These are phyloP conservation scores for Maudiozyma saulgeensis DNA, from an alignment of 805 yeast species.

Conservation along the genomic window DNA sequence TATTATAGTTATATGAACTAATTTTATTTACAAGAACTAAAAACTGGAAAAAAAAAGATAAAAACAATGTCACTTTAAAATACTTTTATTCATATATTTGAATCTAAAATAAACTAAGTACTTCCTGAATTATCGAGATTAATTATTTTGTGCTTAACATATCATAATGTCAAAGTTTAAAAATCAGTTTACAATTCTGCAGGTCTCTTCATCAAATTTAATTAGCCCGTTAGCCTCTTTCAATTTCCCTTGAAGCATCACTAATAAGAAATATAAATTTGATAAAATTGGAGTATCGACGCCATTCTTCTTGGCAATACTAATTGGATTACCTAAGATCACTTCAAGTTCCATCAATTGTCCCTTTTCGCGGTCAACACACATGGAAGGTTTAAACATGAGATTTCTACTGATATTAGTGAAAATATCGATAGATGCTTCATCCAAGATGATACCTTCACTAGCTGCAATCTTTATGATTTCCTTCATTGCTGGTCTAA, in stretches of 20 bases:
- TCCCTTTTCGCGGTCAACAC: conserved; percentile 50
- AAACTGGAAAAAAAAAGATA: too few relatives aligned
- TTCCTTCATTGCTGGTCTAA: conserved; percentile 56
- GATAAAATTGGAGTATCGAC: conserved; percentile 51
- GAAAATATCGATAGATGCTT: conserved; percentile 37
- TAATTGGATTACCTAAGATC: conserved; percentile 57
- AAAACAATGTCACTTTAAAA: too few relatives aligned
- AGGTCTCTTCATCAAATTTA: conserved; percentile 12
- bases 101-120: too few relatives aligned
- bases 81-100: too few relatives aligned
- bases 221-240: conserved; percentile 47
- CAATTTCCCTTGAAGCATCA: conserved; percentile 50
- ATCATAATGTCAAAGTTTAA: not conserved
- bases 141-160: too few relatives aligned
- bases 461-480: conserved; percentile 49
- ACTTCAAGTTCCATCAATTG: conserved; percentile 63
- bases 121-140: too few relatives aligned
- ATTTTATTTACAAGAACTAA: too few relatives aligned
- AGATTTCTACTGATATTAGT: conserved; percentile 44
- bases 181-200: not conserved
- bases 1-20: too few relatives aligned
- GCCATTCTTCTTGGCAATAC: conserved; percentile 36
- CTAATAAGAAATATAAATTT: conserved; percentile 48
- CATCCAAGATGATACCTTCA: conserved; percentile 46
- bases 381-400: conserved; percentile 59